Conservation (phyloP, 129 eudicot species). For the Saussurea involucrata region DNA sequence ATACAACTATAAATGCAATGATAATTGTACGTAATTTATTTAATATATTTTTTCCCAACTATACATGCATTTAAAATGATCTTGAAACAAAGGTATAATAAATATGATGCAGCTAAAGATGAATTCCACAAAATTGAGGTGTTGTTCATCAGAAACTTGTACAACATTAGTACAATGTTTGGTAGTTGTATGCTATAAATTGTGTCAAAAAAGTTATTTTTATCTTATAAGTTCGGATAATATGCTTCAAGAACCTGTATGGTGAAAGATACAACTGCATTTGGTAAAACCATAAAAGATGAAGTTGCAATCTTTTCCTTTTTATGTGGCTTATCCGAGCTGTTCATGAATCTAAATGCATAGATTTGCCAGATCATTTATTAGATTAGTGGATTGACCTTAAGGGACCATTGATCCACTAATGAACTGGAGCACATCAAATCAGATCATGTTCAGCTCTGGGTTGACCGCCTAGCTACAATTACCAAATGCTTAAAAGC, state of each 20-base stretch:
- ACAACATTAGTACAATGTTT: not conserved
- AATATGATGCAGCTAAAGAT: not conserved
- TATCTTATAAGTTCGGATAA: not conserved
- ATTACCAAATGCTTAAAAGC: not conserved
- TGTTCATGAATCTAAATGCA: not conserved
- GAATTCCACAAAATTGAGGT: not conserved
- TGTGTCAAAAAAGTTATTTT: not conserved
- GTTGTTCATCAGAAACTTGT: not conserved
- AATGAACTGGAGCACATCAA: not conserved
- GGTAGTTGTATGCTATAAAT: not conserved
- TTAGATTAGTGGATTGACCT: not conserved
- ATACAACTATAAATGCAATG: too few species aligned
- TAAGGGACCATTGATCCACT: conserved; percentile 1
- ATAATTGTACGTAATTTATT: too few species aligned
- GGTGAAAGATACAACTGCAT: not conserved
- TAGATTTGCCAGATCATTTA: not conserved
- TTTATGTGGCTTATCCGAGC: not conserved
- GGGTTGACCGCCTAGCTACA: not conserved
- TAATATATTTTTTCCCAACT: too few species aligned
- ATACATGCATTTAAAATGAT: too few species aligned
- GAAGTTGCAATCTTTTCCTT: not conserved
- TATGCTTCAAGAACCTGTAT: not conserved
- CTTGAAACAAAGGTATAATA: not conserved
- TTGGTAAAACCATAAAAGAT: not conserved
- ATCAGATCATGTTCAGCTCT: conserved; percentile 4